Evolutionary conservation across 257 asterid species (phyloP).

Genomic region (Solanum microdontum): DNA sequence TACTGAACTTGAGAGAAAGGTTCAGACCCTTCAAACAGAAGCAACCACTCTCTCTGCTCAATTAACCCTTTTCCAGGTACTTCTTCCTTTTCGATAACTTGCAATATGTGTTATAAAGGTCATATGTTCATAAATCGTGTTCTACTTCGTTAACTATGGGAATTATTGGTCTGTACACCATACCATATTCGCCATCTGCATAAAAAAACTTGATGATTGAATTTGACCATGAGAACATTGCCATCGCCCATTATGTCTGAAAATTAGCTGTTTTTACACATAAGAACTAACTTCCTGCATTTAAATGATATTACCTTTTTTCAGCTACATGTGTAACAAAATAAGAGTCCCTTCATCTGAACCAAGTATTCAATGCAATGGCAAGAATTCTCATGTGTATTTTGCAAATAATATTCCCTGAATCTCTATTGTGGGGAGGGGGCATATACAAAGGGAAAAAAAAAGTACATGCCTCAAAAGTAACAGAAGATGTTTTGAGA

Average conservation of each 20-base stretch:
- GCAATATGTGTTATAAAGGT: background rate
- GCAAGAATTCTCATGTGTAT: background rate
- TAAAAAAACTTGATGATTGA: background rate
- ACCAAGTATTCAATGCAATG: background rate
- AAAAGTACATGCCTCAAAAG: background rate
- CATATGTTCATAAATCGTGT: background rate
- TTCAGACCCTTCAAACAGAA: slow-evolving; percentile 91
- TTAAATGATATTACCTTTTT: background rate
- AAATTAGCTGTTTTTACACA: background rate
- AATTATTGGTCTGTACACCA: background rate
- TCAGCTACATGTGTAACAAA: background rate
- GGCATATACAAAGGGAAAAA: background rate
- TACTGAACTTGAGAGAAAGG: slow-evolving; percentile 90
- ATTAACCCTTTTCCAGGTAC: slow-evolving; percentile 69
- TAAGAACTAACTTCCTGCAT: background rate
- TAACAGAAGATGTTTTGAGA: background rate
- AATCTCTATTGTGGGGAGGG: background rate
- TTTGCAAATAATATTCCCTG: background rate
- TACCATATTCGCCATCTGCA: background rate
- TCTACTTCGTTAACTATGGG: background rate
- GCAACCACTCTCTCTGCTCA: slow-evolving; percentile 94
- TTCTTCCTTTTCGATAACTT: background rate
- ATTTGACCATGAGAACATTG: background rate
- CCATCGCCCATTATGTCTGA: background rate
- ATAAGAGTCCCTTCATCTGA: background rate